A percentile compares a stretch with the other conserved stretches of the same genome.
Conservation (phyloP, 306 rosid species). For the Pyrus communis region DNA sequence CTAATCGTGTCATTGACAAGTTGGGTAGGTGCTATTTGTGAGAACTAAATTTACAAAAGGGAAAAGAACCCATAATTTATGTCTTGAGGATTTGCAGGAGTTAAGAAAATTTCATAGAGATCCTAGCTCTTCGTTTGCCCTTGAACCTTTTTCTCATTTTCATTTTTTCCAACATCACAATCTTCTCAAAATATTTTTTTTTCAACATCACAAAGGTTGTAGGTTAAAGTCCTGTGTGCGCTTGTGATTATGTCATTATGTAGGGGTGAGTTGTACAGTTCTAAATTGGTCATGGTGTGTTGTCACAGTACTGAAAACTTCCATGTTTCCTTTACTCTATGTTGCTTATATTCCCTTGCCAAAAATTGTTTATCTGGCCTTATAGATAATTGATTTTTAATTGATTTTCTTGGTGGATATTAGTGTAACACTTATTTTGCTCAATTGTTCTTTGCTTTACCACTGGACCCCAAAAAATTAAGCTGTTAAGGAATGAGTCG, state of each 20-base stretch:
- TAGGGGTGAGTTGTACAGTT: not conserved
- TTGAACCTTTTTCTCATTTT: not conserved
- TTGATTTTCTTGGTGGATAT: not conserved
- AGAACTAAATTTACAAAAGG: not conserved
- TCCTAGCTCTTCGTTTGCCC: not conserved
- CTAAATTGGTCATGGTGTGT: not conserved
- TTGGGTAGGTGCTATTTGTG: slow-evolving; percentile 47
- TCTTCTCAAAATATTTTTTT: not conserved
- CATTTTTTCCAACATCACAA: not conserved
- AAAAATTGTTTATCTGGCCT: not conserved
- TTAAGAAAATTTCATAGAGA: not conserved
- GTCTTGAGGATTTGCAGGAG: not conserved
- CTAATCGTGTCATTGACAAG: slow-evolving; percentile 57
- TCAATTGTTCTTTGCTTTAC: not conserved
- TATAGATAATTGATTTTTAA: not conserved
- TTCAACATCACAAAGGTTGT: not conserved
- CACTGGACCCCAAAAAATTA: not conserved
- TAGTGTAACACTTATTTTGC: not conserved
- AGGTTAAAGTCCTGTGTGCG: not conserved
- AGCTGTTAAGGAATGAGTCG: not conserved
- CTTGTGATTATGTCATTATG: not conserved
- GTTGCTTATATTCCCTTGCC: not conserved
- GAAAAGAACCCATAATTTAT: not conserved
- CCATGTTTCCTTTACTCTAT: not conserved
- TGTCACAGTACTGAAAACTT: not conserved